phyloP scores from a whole-genome alignment of 2,329 filamentous ascomycete species.

The Ophiostoma perfectum region DNA sequence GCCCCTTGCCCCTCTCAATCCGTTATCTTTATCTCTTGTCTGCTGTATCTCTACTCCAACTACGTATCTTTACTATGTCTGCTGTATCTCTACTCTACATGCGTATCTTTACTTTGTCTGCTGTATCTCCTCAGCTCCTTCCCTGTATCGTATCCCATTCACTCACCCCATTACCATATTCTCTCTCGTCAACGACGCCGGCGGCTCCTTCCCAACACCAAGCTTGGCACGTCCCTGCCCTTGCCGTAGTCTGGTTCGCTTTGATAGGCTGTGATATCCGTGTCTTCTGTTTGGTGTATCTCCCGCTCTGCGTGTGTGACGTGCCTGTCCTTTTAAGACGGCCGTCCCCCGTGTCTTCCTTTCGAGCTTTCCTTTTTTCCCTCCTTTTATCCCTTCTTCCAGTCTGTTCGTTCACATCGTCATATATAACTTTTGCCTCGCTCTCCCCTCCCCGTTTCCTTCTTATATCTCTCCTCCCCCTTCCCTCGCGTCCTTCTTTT shows the following conservation, averaged over 20 bases:
- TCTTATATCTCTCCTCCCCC: background rate
- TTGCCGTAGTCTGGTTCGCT: slow-evolving; percentile 4
- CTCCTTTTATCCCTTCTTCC: slow-evolving; percentile 16
- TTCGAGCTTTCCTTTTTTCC: slow-evolving; percentile 17
- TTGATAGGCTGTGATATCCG: background rate
- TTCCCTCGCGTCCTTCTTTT: background rate
- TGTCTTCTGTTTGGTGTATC: background rate
- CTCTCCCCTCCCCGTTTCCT: background rate
- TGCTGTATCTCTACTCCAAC: background rate
- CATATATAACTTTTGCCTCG: slow-evolving; percentile 7
- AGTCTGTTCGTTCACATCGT: background rate
- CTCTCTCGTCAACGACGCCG: slow-evolving; percentile 16
- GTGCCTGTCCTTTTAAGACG: slow-evolving; percentile 4
- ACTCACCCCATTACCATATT: slow-evolving; percentile 8
- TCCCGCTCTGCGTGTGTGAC: background rate
- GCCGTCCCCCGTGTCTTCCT: slow-evolving; percentile 18
- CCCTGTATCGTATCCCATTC: background rate
- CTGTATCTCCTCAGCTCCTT: background rate
- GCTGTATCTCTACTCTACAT: background rate
- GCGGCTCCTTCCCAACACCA: slow-evolving; percentile 11
- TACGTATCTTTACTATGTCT: background rate
- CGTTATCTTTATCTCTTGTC: slow-evolving; percentile 9
- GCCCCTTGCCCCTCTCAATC: background rate
- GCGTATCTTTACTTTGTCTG: background rate
- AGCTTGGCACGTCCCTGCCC: slow-evolving; percentile 17